Evolutionary conservation across 352 stramenopile genomes (phyloP).

Genomic region (Phytopythium chamaehyphon): DNA sequence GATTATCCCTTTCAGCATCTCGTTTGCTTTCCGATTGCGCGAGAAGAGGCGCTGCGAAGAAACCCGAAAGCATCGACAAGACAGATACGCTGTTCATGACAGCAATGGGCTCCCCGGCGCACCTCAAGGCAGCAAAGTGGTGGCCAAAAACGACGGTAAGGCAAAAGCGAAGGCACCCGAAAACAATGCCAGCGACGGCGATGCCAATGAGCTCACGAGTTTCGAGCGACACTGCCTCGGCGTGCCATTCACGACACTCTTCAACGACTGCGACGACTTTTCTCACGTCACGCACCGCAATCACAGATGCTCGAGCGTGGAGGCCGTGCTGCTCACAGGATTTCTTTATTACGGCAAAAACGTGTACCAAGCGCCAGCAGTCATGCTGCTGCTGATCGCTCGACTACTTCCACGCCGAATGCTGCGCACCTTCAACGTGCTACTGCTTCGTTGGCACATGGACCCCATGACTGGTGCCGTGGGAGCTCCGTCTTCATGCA

Average conservation of each 20-base stretch:
- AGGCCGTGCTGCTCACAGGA: slow-evolving; percentile 15
- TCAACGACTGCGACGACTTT: slow-evolving; percentile 21
- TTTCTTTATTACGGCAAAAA: slow-evolving; percentile 19
- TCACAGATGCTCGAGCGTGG: slow-evolving; percentile 11
- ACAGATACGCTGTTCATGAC: background rate
- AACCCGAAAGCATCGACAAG: background rate
- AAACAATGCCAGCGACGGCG: background rate
- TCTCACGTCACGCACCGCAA: slow-evolving; percentile 8
- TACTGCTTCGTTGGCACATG: slow-evolving; percentile 21
- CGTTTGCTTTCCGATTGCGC: slow-evolving; percentile 7
- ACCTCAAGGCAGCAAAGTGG: background rate
- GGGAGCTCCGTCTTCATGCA: slow-evolving; percentile 16
- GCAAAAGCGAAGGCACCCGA: background rate
- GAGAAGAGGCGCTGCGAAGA: background rate
- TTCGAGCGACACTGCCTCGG: slow-evolving; percentile 21
- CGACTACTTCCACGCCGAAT: slow-evolving; percentile 18
- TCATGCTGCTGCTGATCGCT: slow-evolving; percentile 18
- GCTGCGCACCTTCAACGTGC: slow-evolving; percentile 25
- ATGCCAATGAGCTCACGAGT: slow-evolving; percentile 4
- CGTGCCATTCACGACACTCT: slow-evolving; percentile 13
- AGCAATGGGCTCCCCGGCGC: background rate
- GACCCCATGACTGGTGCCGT: slow-evolving; percentile 14
- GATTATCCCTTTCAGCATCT: slow-evolving; percentile 10
- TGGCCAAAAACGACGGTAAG: background rate
- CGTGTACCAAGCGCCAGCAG: slow-evolving; percentile 14